These are phyloP conservation scores for Paramecium biaurelia DNA, from an alignment of 73 alveolate species.

Conservation along the genomic window DNA sequence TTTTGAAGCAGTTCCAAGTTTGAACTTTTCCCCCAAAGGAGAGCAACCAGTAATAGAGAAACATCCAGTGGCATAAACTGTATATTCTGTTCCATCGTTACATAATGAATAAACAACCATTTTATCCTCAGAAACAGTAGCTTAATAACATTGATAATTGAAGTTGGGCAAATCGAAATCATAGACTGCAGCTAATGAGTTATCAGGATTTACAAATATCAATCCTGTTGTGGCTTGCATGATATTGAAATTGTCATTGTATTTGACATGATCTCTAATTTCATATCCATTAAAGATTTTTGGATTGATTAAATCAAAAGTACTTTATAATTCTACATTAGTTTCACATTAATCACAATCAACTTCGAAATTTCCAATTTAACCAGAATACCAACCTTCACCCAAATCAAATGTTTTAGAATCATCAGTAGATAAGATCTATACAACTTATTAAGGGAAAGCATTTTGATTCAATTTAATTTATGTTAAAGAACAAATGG, in stretches of 20 bases:
- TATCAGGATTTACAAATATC: background rate
- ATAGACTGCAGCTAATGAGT: background rate
- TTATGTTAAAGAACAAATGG: background rate
- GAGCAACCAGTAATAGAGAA: background rate
- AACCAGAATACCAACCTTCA: constrained; percentile 11
- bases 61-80: constrained; percentile 21
- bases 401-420: background rate
- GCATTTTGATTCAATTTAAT: background rate
- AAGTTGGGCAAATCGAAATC: background rate
- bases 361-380: background rate
- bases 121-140: background rate
- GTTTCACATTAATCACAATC: constrained; percentile 5
- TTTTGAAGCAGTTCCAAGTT: background rate
- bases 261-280: background rate
- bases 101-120: background rate
- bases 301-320: background rate
- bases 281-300: background rate
- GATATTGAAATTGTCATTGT: background rate
- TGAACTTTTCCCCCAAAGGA: background rate
- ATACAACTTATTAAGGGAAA: background rate
- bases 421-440: background rate
- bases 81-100: background rate
- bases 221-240: background rate
- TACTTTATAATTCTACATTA: background rate
- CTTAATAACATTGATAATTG: background rate